Base-by-base conservation (phyloP, 2,329 filamentous ascomycete genomes). In the Fusarium sp. region DNA sequence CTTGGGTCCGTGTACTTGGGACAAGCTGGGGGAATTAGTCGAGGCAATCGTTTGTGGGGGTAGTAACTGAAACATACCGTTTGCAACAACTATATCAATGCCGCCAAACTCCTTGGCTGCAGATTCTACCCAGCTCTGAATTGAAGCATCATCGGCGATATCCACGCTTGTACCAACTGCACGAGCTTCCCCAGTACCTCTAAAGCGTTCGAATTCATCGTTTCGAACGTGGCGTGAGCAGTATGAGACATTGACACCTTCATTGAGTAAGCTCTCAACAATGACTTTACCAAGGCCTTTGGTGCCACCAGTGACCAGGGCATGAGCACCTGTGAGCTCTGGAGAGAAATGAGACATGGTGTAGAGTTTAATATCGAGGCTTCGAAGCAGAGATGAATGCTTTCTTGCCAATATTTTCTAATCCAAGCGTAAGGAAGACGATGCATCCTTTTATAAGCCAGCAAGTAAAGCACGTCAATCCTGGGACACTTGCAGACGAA, bases 221-320 rank as follows among this genome's bases (percentile, higher is more conserved):
- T 62, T 65, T 2, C 55, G 58, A 2, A 67, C 40, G 5, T 57
- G 57, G 6, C 73, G 70, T 9, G 73, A 61, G 7, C 74, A 74
- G 6, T 73, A 76, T 3, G 74, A 76, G 5, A 76, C 74, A 21
- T 76, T 75, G 14, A 71, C 74, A 7, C 74, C 31, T 75, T 74
- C n/a, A 42, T 21, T 13, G 15, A 76, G 62, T 11, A 76, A 69
- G 2, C 36, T 33, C 33, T 76, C 60, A 0, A 69, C 71, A 2
- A 73, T 70, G 3, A 59, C 69, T 38, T 45, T 71, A 1, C 74
- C 74, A n/a, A 76, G 71, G 4, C 74, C 74, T 26, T 76, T 76
- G 7, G 61, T 65, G 1, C 74, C 74, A 9, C 74, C 26, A 2
- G 33, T 33, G 4, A 39, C 22, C 13, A 22, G 8, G 21, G 19